Evolutionary conservation across 768 basidiomycete species (phyloP), one percentile per base, ranked within the genome.

Genomic region (Suillus hirtellus): DNA sequence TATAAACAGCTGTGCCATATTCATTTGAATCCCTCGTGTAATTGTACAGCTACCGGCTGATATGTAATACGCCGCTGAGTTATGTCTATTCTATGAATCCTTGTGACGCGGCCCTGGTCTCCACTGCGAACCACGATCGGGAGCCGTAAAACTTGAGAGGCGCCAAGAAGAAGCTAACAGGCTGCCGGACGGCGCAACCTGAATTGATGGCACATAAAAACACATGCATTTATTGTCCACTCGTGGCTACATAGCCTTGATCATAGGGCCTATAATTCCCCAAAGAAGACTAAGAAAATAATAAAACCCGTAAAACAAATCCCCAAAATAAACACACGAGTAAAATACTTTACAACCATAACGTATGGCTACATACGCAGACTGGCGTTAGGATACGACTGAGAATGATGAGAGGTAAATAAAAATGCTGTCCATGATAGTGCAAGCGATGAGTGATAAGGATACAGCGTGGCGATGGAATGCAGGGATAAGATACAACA

Each of bases 281-380:
- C 54, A 35, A 56, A 40, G 35, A 44, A 21, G 34, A 56, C 60
- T 47, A 40, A 38, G 38, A 35, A 55, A 52, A 65, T 40, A 55
- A 60, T 19, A 58, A 58, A 37, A 59, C 52, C 54, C 24, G 55
- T 60, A 61, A 61, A 60, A 62, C 27, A 44, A 27, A 65, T 50
- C 53, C 38, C 59, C 50, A 24, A 58, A 63, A 52, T 64, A 56
- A 63, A 35, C 64, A 63, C 67, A 63, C 68, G 60, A 61, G 55
- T 64, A 66, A 27, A 73, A 67, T 76, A 75, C 53, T 72, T 75
- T 76, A 75, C 75, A 76, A 60, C 59, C 72, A 75, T 76, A 76
- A 75, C 65, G 74, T 75, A 75, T 68, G 60, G 75, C 74, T 75
- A 75, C 75, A 75, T 71, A 69, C 64, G 65, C 62, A 63, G 63